A percentile compares a stretch with the other conserved stretches of the same genome.
Conservation (phyloP, 768 basidiomycete species). For the Tylopilus subfusipes region DNA sequence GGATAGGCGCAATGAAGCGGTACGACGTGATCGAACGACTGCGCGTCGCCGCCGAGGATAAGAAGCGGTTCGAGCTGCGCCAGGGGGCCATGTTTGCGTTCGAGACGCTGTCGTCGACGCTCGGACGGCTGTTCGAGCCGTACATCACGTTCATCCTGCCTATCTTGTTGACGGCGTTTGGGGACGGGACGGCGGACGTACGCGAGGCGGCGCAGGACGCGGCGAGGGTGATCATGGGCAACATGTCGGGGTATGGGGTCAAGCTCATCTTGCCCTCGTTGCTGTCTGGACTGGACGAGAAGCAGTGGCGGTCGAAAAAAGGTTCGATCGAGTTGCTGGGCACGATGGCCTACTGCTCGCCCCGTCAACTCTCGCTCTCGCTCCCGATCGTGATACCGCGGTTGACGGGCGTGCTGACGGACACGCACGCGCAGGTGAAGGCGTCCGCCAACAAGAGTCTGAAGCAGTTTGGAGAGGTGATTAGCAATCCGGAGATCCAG, state of each 20-base stretch:
- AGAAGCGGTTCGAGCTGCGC: slow-evolving; percentile 79
- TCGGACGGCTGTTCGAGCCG: slow-evolving; percentile 91
- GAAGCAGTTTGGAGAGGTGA: slow-evolving; percentile 98
- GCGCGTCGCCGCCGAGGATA: slow-evolving; percentile 77
- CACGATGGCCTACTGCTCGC: slow-evolving; percentile 99
- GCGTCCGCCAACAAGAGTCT: slow-evolving; percentile 90
- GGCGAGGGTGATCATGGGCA: slow-evolving; percentile 90
- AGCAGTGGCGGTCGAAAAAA: slow-evolving; percentile 97
- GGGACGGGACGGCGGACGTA: slow-evolving; percentile 82
- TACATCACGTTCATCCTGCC: slow-evolving; percentile 86
- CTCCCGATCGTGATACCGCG: slow-evolving; percentile 95
- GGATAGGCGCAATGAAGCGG: slow-evolving; percentile 86
- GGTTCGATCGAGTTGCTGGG: slow-evolving; percentile 96
- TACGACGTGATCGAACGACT: slow-evolving; percentile 74
- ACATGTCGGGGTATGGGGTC: slow-evolving; percentile 91
- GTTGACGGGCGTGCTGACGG: slow-evolving; percentile 91
- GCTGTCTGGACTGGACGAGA: slow-evolving; percentile 89
- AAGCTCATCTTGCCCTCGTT: slow-evolving; percentile 91
- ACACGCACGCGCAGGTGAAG: slow-evolving; percentile 96
- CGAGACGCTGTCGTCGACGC: slow-evolving; percentile 81
- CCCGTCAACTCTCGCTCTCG: slow-evolving; percentile 89
- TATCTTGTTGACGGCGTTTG: slow-evolving; percentile 77
- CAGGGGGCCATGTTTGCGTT: slow-evolving; percentile 96
- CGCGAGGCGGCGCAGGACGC: slow-evolving; percentile 93
- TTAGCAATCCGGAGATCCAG: slow-evolving; percentile 96